These are phyloP conservation scores for Plenodomus tracheiphilus DNA, from an alignment of 2,329 filamentous ascomycete genomes.

Conservation along the genomic window DNA sequence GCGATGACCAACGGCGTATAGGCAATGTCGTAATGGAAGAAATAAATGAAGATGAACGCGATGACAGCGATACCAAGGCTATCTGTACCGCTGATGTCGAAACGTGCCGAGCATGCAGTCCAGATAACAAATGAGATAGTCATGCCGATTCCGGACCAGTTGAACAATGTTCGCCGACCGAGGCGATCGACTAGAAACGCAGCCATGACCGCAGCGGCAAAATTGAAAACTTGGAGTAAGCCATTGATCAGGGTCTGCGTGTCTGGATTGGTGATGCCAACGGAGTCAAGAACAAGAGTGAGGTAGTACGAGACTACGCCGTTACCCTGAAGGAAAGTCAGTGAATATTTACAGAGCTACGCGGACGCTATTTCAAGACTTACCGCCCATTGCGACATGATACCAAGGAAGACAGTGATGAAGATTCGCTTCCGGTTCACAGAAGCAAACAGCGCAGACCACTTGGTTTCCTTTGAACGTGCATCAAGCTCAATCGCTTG, in stretches of 20 bases:
- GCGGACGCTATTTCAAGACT: background rate
- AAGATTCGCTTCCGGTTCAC: slow-evolving; percentile 20
- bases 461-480: slow-evolving; percentile 10
- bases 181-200: slow-evolving; percentile 37
- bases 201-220: slow-evolving; percentile 54
- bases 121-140: slow-evolving; percentile 38
- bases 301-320: slow-evolving; percentile 19
- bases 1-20: slow-evolving; percentile 28
- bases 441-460: slow-evolving; percentile 14
- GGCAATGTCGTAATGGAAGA: slow-evolving; percentile 12
- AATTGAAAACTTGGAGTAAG: slow-evolving; percentile 63
- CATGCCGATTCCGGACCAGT: slow-evolving; percentile 37
- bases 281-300: slow-evolving; percentile 13
- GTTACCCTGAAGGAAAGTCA: slow-evolving; percentile 5
- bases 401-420: slow-evolving; percentile 15
- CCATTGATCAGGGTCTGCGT: slow-evolving; percentile 50
- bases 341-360: background rate
- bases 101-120: slow-evolving; percentile 27
- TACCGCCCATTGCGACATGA: slow-evolving; percentile 17
- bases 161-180: slow-evolving; percentile 38
- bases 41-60: slow-evolving; percentile 55
- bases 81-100: slow-evolving; percentile 14
- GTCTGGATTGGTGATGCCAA: slow-evolving; percentile 22
- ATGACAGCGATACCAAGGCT: slow-evolving; percentile 49
- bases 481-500: slow-evolving; percentile 11